Conservation (phyloP, 805 yeast genomes). For the Yamadazyma phyllophila region DNA sequence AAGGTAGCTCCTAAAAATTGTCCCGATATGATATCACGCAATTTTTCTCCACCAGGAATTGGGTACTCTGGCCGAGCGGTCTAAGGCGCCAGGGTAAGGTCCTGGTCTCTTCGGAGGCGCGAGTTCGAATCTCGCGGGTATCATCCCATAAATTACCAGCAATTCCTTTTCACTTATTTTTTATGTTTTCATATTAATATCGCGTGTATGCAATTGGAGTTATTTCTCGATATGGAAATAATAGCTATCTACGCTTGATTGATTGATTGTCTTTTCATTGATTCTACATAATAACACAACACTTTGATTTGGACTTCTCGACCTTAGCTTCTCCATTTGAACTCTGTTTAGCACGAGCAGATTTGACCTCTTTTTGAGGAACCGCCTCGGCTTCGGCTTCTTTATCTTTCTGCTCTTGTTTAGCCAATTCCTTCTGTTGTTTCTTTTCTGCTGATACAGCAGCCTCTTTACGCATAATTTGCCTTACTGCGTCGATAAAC, state of each 20-base stretch:
- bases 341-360: slow-evolving; percentile 12
- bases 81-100: slow-evolving; percentile 48
- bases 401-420: slow-evolving; percentile 24
- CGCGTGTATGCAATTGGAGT: not conserved
- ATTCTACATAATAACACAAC: slow-evolving; percentile 30
- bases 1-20: no score
- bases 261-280: not conserved
- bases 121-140: slow-evolving; percentile 46
- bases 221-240: not conserved
- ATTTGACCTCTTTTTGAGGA: slow-evolving; percentile 11
- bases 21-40: not conserved
- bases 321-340: slow-evolving; percentile 12
- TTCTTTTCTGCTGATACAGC: slow-evolving; percentile 44
- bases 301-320: slow-evolving; percentile 21
- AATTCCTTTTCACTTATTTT: slow-evolving; percentile 24
- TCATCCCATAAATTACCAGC: slow-evolving; percentile 32
- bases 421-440: slow-evolving; percentile 41
- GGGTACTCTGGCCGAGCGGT: slow-evolving; percentile 46
- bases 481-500: slow-evolving; percentile 83
- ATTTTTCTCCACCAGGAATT: slow-evolving; percentile 23
- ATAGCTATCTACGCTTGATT: not conserved
- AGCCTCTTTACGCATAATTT: slow-evolving; percentile 75
- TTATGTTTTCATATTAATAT: not conserved
- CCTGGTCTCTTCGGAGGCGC: slow-evolving; percentile 48
- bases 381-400: slow-evolving; percentile 10